Evolutionary conservation across 192 early-diverging fungal species (phyloP).

Genomic region (Oehlia diaphana): DNA sequence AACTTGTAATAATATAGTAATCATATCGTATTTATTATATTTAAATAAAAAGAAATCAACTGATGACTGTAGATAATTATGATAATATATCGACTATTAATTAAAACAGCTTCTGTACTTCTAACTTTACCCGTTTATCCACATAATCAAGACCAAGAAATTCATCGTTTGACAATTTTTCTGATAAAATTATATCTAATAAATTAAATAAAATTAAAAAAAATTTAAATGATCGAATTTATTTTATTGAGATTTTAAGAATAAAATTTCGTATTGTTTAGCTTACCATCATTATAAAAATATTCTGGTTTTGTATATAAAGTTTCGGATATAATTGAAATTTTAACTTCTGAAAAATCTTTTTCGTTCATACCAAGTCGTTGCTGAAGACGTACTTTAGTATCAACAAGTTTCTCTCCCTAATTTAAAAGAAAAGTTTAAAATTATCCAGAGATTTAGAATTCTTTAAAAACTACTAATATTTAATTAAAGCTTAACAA

Average conservation of each 20-base stretch:
- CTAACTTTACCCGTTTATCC: constrained; percentile 41
- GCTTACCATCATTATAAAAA: constrained; percentile 30
- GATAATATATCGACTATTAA: not conserved
- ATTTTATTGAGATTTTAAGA: too few relatives aligned
- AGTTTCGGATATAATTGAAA: constrained; percentile 40
- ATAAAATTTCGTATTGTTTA: too few relatives aligned
- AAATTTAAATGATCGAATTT: not conserved
- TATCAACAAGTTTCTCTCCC: constrained; percentile 71
- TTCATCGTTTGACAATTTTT: constrained; percentile 35
- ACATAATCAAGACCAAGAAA: constrained; percentile 53
- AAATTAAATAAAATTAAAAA: not conserved
- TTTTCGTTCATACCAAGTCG: constrained; percentile 80
- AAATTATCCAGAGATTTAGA: too few relatives aligned
- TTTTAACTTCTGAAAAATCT: constrained; percentile 74
- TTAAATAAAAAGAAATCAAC: too few relatives aligned
- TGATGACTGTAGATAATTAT: too few relatives aligned
- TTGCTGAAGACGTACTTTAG: constrained; percentile 71
- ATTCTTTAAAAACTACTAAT: too few relatives aligned
- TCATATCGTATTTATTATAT: too few relatives aligned
- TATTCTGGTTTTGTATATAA: constrained; percentile 12
- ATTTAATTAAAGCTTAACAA: too few relatives aligned
- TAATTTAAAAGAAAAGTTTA: constrained; percentile 1
- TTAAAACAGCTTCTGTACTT: constrained; percentile 41
- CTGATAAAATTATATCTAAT: constrained; percentile 36
- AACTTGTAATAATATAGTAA: too few relatives aligned